Evolutionary conservation across 2,329 filamentous ascomycete species (phyloP), one percentile per base, ranked within the genome.

Genomic region (Emergomyces pasteurianus): DNA sequence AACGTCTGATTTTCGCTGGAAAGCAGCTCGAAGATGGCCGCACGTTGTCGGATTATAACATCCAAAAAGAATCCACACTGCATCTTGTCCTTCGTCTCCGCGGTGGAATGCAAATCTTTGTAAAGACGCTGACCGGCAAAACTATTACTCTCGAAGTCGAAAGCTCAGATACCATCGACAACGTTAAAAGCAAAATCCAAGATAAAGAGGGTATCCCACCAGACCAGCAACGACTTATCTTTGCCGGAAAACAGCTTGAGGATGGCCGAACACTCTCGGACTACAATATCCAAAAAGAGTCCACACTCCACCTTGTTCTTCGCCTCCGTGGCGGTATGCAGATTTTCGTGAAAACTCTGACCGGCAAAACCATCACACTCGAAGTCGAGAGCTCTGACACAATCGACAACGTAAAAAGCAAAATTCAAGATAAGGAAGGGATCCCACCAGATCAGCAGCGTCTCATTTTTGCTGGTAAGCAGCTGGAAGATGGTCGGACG

Each of bases 281-380:
- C 74, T 96, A 96, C 85, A 96, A 96, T 80, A 96, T 96, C 54
- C 92, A 97, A 76, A 92, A 92, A 79, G 89, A 92, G 72, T 89
- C 86, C 0, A 92, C 89, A 0, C 81, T 92, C 1, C 89, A 92
- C 73, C 73, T 92, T 60, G 89, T 92, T 54, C 85, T 92, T 28
- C 86, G 89, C 72, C 84, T 92, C 6, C 87, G 88, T 77, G 88
- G 88, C 81, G 88, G 88, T 86, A 95, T 96, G 92, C 92, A 96
- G 84, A 96, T 96, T 83, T 96, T 96, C 79, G 92, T 96, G 72
- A 96, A 96, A 87, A 96, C 91, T 70, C 84, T 86, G 59, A 86
- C 84, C 64, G 83, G 83, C 69, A 86, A 79, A 74, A 79, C 77
- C 67, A 80, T 80, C 74, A 77, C 72, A 63, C 72, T 75, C 63